Percentiles rank a stretch among this genome's conserved stretches.
Conservation (phyloP, 2,329 filamentous ascomycete genomes). For the Ophiostoma perfectum region DNA sequence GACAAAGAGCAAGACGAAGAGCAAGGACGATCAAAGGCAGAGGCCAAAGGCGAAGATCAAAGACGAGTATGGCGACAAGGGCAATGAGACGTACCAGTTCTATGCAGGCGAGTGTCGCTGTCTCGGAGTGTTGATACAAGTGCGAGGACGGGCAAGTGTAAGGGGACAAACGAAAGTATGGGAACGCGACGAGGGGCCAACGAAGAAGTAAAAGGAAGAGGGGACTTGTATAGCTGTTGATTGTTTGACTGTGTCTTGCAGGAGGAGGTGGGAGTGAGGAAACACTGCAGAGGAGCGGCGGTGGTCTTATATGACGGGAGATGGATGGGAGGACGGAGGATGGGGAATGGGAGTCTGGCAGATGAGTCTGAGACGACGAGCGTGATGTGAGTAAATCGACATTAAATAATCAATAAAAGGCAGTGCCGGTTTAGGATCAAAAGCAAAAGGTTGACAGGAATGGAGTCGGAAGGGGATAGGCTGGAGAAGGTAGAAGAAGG, state of each 20-base stretch:
- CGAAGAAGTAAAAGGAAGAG: neutral
- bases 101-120: neutral
- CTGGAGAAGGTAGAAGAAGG: neutral
- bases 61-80: neutral
- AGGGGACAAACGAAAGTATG: neutral
- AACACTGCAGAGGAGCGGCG: constrained; percentile 11
- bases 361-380: no score
- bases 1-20: no score
- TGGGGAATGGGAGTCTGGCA: neutral
- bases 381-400: neutral
- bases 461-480: neutral
- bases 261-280: constrained; percentile 6
- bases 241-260: constrained; percentile 13
- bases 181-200: neutral
- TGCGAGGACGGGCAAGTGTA: constrained; percentile 1
- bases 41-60: neutral
- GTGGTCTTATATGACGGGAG: constrained; percentile 11
- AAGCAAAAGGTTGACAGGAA: neutral
- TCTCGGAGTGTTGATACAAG: neutral
- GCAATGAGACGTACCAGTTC: neutral
- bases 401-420: neutral
- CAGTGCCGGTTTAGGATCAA: no score
- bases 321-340: neutral
- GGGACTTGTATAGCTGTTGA: constrained; percentile 1
- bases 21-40: neutral